Conservation (phyloP, 2,329 filamentous ascomycete species). For the Lasiodiplodia sp. region DNA sequence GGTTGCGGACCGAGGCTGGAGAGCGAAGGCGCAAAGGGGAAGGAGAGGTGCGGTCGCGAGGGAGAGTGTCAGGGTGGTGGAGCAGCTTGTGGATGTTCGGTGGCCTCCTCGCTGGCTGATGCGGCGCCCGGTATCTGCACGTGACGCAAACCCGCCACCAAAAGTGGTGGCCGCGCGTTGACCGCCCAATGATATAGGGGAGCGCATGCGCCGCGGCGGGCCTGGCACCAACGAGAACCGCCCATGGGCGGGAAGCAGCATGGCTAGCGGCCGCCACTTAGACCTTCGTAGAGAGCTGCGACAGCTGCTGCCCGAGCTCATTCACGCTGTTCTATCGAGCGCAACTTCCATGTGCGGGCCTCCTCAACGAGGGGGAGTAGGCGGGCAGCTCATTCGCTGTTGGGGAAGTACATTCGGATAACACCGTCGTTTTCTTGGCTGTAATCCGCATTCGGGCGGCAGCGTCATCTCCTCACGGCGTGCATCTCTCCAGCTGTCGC, state of each 20-base stretch:
- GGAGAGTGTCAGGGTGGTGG: constrained; percentile 32
- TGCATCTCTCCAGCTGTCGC: background rate
- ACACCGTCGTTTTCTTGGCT: background rate
- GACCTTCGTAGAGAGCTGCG: background rate
- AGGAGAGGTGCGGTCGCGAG: constrained; percentile 36
- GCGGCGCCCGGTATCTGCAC: constrained; percentile 25
- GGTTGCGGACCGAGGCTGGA: constrained; percentile 7
- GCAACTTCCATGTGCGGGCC: background rate
- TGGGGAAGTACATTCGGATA: background rate
- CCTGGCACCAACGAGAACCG: background rate
- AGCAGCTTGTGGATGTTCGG: constrained; percentile 28
- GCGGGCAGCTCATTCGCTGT: background rate
- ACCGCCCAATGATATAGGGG: constrained; percentile 9
- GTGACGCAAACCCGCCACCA: background rate
- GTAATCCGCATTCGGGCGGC: background rate
- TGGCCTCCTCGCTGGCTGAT: constrained; percentile 31
- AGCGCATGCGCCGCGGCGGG: constrained; percentile 9
- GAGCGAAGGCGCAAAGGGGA: constrained; percentile 15
- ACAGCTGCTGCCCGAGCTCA: background rate
- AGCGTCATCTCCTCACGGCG: background rate
- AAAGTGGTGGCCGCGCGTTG: constrained; percentile 9
- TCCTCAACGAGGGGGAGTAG: background rate
- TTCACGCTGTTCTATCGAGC: background rate
- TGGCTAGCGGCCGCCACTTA: background rate
- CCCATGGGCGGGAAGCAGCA: background rate